Base-by-base conservation (phyloP, 495 filamentous ascomycete genomes). In the Xylaria telfairii region DNA sequence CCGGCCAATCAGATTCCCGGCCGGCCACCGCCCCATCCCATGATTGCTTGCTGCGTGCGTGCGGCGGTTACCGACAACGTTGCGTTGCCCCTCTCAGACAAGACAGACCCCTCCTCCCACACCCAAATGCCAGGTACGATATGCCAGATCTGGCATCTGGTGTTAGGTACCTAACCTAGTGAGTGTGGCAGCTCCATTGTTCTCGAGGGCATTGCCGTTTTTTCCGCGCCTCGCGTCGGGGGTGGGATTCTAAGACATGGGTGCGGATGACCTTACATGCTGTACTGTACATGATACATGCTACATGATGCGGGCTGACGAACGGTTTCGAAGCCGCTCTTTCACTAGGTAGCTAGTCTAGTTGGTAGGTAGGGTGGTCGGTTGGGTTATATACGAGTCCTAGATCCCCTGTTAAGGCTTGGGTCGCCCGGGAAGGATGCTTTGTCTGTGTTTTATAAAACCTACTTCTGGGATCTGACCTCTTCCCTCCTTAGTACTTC, bases 191-290 rank as follows among this genome's bases (percentile, higher is more conserved):
- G 30, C 19, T 59, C 56, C 19, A 59, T 59, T 59, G 32, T 37
- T 37, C 32, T 59, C 56, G 28, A 54, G 28, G 30, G 28, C 17
- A 37, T 34, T 59, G 56, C n/a, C 56, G 37, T 59, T 59, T 49
- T 59, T 59, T 49, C 54, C 37, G 54, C 30, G 54, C 54, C 54
- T 37, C 54, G 54, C 13, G 13, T 32, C 4, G 5, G 49, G 30
- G 15, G 12, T 30, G 53, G 28, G 19, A 9, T 32, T 34, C 24
- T 26, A 9, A 2, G 4, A 13, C 19, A 15, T 46, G 26, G 26
- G 32, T 56, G n/a, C n/a, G 28, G 54, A 53, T 53, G 49, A 28
- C 49, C 21, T 53, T 53, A 28, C 24, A n/a, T n/a, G n/a, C n/a
- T n/a, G n/a, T n/a, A n/a, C n/a, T n/a, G n/a, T n/a, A n/a, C n/a